Conservation (phyloP, 345 rosid genomes). For the Citrus maxima region DNA sequence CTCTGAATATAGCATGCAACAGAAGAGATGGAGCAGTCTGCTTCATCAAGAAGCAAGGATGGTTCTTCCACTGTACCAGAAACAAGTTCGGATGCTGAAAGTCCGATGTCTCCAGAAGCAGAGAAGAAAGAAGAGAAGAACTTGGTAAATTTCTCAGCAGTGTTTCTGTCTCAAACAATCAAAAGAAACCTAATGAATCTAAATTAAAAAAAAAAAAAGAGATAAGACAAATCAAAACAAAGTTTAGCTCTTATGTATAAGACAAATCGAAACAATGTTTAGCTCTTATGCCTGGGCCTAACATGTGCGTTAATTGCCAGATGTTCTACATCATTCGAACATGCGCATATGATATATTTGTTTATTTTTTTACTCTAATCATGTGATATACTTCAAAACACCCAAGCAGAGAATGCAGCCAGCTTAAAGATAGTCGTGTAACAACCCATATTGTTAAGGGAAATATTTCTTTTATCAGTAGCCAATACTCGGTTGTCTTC, state of each 20-base stretch:
- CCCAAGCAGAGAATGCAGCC: neutral
- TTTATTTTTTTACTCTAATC: neutral
- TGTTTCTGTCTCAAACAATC: neutral
- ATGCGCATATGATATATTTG: neutral
- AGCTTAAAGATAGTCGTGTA: neutral
- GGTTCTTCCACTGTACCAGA: constrained; percentile 34
- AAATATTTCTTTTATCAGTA: neutral
- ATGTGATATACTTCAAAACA: neutral
- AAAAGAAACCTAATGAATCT: neutral
- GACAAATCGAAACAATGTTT: neutral
- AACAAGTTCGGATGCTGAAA: constrained; percentile 31
- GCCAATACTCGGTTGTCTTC: neutral
- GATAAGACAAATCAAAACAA: neutral
- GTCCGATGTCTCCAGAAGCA: constrained; percentile 34
- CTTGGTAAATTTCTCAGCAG: constrained; percentile 24
- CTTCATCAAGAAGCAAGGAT: constrained; percentile 34
- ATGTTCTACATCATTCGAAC: neutral
- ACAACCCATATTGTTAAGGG: neutral
- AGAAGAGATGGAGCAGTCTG: constrained; percentile 30
- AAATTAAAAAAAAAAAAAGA: neutral
- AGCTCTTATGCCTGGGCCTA: neutral
- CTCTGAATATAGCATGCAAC: constrained; percentile 36
- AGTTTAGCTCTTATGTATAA: neutral
- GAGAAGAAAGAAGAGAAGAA: constrained; percentile 35
- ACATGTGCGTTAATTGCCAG: neutral